A percentile compares a stretch with the other conserved stretches of the same genome.
phyloP scores from a whole-genome alignment of 768 basidiomycete genomes.

The Lactifluus subvellereus region DNA sequence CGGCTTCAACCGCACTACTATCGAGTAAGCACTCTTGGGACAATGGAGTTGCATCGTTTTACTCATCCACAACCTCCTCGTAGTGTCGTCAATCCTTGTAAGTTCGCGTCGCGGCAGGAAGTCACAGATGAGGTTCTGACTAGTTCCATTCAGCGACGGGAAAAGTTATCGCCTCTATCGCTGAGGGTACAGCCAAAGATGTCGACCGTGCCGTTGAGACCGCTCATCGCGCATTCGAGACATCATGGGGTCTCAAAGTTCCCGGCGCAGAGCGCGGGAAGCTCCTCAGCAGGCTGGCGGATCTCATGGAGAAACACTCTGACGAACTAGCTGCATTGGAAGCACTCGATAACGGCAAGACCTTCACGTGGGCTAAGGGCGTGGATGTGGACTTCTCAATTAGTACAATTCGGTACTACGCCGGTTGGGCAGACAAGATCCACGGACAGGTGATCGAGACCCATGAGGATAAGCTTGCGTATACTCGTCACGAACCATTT shows the following conservation, averaged over 20 bases:
- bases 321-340: conserved; percentile 72
- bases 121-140: not conserved
- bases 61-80: not conserved
- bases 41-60: too few relatives aligned
- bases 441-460: conserved; percentile 71
- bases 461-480: conserved; percentile 42
- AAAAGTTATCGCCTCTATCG: conserved; percentile 50
- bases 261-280: conserved; percentile 47
- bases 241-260: conserved; percentile 62
- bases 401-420: conserved; percentile 65
- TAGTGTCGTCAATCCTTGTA: conserved; percentile 57
- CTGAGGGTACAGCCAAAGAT: conserved; percentile 60
- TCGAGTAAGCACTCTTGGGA: conserved; percentile 43
- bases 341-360: conserved; percentile 63
- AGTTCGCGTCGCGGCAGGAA: not conserved
- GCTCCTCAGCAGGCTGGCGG: conserved; percentile 57
- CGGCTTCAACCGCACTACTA: conserved; percentile 46
- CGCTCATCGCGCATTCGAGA: conserved; percentile 58
- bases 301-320: conserved; percentile 53
- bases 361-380: conserved; percentile 42
- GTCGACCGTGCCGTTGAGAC: conserved; percentile 70
- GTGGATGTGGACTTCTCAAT: conserved; percentile 47
- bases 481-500: conserved; percentile 60
- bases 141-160: conserved; percentile 38
- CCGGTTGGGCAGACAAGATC: conserved; percentile 90